phyloP scores from a whole-genome alignment of 305 asterid species.

The Plantago lanceolata region DNA sequence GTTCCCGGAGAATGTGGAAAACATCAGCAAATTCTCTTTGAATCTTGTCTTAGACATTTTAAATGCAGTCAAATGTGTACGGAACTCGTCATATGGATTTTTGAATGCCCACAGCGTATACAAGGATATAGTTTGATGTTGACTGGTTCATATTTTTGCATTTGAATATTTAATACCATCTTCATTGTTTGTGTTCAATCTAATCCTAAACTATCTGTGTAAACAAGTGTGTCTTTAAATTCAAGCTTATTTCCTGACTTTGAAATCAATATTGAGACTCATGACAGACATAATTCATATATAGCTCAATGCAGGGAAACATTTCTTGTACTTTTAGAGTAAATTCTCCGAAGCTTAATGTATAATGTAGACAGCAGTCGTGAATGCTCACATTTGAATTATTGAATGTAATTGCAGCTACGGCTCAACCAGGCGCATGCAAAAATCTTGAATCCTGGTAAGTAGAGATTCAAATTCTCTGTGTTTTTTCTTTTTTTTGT shows the following conservation, averaged over 20 bases:
- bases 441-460: neutral
- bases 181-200: constrained; percentile 1
- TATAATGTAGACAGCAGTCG: neutral
- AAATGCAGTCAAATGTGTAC: neutral
- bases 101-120: neutral
- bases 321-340: neutral
- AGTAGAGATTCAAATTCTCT: constrained; percentile 1
- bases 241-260: neutral
- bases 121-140: neutral
- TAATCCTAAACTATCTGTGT: neutral
- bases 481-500: neutral
- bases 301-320: neutral
- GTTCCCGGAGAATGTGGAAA: constrained; percentile 3
- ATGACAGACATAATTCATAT: neutral
- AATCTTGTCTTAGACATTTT: neutral
- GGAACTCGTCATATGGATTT: neutral
- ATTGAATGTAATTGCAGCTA: neutral
- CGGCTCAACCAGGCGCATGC: neutral
- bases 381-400: neutral
- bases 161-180: neutral
- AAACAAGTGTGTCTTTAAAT: neutral
- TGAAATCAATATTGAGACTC: neutral
- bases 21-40: neutral
- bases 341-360: neutral
- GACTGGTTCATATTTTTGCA: neutral